Base-by-base conservation (phyloP, 805 yeast genomes). In the Sugiyamaella marilandica region DNA sequence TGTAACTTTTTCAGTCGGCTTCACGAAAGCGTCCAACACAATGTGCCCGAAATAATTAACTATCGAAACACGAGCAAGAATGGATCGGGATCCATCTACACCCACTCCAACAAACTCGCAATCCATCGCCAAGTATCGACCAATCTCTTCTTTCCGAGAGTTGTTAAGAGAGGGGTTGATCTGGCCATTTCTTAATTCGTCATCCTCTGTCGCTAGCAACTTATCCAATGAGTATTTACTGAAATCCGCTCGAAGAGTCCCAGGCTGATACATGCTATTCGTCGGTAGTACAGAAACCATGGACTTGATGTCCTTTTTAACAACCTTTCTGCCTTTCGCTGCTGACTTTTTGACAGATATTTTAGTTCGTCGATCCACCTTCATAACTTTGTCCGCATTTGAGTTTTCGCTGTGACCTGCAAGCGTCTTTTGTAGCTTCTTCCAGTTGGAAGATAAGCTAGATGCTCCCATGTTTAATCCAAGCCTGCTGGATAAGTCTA, bases 71-170 rank as follows among this genome's bases (percentile, higher is more conserved):
- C 97, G 76, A 0, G 96, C 97, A 13, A 91, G 72, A 1, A 83
- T 92, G 4, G 89, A 82, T 35, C 63, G 62, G 9, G 65, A 54
- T 5, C 95, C 95, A 9, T 82, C 83, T 4, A 78, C 79, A 0
- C 96, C 97, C 1, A 86, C 84, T 10, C 97, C 97, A 1, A 91
- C 97, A 73, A 91, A 90, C 62, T 91, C 98, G 72, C 97, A 90
- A 69, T 91, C 98, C 55, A 91, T 80, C 1, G 96, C 88, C 1
- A 90, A 55, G 59, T 78, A 90, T 61, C 79, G 85, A 1, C 97
- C 97, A 0, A 82, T 72, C 43, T 77, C 60, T 8, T 66, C 52
- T n/a, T 63, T 52, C 26, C 34, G 29, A 3, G 37, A 13, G 11
- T 8, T 57, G 10, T 7, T 14, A 5, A 9, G 26, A 11, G 19